phyloP scores from a whole-genome alignment of 1,284 basidiomycete species.

The Marasmius oreades region DNA sequence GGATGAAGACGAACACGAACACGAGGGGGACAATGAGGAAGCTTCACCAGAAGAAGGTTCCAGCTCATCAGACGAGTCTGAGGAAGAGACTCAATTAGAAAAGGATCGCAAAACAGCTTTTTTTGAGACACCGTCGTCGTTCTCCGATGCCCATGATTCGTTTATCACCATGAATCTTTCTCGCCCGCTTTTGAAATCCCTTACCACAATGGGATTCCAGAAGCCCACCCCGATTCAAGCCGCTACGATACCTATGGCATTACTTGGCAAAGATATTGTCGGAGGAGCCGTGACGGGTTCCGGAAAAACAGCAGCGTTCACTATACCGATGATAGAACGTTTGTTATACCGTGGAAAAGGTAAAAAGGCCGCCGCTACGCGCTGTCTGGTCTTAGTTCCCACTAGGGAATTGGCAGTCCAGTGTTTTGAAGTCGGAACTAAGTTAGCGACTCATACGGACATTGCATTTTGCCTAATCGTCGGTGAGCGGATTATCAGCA shows the following conservation, averaged over 20 bases:
- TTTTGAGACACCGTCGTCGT: conserved; percentile 63
- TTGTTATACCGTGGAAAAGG: conserved; percentile 86
- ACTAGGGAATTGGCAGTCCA: conserved; percentile 95
- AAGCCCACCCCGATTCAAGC: conserved; percentile 95
- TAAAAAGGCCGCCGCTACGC: conserved; percentile 83
- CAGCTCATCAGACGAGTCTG: conserved; percentile 48
- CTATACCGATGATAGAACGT: conserved; percentile 91
- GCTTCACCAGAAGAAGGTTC: conserved; percentile 35
- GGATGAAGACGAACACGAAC: conserved; percentile 29
- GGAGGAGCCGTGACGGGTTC: conserved; percentile 95
- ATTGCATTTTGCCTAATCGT: conserved; percentile 86
- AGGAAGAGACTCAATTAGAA: conserved; percentile 68
- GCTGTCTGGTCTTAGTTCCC: conserved; percentile 90
- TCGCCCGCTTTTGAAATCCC: conserved; percentile 82
- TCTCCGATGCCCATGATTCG: conserved; percentile 51
- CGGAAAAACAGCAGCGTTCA: conserved; percentile 96
- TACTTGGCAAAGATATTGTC: conserved; percentile 93
- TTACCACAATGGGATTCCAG: conserved; percentile 78
- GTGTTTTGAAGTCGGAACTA: conserved; percentile 88
- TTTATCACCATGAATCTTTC: conserved; percentile 89
- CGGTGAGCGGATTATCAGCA: conserved; percentile 61
- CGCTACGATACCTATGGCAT: conserved; percentile 87
- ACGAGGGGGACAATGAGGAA: conserved; percentile 37
- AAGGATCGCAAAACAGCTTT: conserved; percentile 82
- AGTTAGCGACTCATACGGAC: conserved; percentile 84